Base-by-base conservation (phyloP, 129 eudicot genomes). In the Centaurea solstitialis region DNA sequence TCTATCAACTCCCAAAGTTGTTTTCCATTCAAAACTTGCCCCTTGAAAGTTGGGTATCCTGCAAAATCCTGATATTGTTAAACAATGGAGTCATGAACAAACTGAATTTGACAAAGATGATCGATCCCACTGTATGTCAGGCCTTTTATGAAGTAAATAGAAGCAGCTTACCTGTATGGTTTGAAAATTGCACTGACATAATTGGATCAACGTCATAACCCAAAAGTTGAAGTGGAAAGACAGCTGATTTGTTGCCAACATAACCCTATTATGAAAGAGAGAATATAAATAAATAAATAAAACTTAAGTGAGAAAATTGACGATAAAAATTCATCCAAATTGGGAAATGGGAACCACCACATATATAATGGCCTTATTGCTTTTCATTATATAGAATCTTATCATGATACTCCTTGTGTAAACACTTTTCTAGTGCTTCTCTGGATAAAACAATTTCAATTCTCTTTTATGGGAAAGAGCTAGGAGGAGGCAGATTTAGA, bases 141-240 rank as follows among this genome's bases (percentile, higher is more conserved):
- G 72, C 67, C 53, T 70, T 45, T 59, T 72, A 73, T 41, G 64
- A 79, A 83, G 47, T 73, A 57, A 57, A 71, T 40, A 41, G 38
- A 75, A 78, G 79, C 79, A 82, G 77, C 94, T 90, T 90, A 89
- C 99, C 99, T 86, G 99, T 95, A 86, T 95, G 99, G 84, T 95
- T 95, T 23, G 99, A 95, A 81, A 95, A 95, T 81, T 95, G 99
- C 23, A 95, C 99, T 0, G 99, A 95, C 87, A 92, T 95, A 59
- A 95, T 92, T 0, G 97, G 99, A 79, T 95, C 99, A 9, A 95
- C 99, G 66, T 95, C 99, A 83, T 90, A 95, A 59, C 99, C 99
- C 40, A 95, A 90, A 70, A 95, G 77, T 77, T 95, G 99, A 38
- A 95, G 92, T 66, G 99, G 98, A 72, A 95, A 95, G 50, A 95